Base-by-base conservation (phyloP, 495 filamentous ascomycete species). In the Acidiella bohemica region DNA sequence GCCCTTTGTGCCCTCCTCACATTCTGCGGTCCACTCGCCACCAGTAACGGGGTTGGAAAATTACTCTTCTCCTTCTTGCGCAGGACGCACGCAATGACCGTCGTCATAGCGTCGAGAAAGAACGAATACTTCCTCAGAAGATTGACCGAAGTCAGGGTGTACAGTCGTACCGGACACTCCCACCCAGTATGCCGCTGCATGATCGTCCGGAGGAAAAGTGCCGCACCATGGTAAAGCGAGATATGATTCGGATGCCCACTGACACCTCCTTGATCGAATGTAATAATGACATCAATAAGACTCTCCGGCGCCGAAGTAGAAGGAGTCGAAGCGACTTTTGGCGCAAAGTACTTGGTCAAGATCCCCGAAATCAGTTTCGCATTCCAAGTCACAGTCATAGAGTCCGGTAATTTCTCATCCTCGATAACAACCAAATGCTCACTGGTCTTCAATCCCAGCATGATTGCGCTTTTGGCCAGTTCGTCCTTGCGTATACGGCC, bases 181-280 rank as follows among this genome's bases (percentile, higher is more conserved):
- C 78, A 88, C 0, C 79, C 81, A 10, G 65, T 55, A 51, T 74
- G 73, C 18, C 67, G 67, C 14, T 70, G 71, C 64, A 75, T 73
- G 9, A 86, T 63, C 11, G 56, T 49, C n/a, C 60, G 64, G 19
- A 80, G 59, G 57, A 87, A 97, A 21, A 68, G 55, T n/a, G 70
- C 62, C 7, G 85, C 84, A 29, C 88, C 90, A 51, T 82, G 70
- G 55, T 84, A 84, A 0, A 93, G 72, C 2, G 81, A 81, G 31
- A 81, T 81, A 60, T 97, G 90, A 60, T 97, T 97, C 10, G 83
- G 80, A 59, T 97, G 90, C 27, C 69, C 67, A 39, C 83, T 92
- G 16, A 97, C 66, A 24, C 90, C 90, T 47, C 62, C 29, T 11
- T 58, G 49, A 62, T 97, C 90, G 58, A 97, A 97, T 6, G 90